These are phyloP conservation scores for Colletotrichum paranaense DNA, from an alignment of 2,329 filamentous ascomycete species.

Conservation along the genomic window DNA sequence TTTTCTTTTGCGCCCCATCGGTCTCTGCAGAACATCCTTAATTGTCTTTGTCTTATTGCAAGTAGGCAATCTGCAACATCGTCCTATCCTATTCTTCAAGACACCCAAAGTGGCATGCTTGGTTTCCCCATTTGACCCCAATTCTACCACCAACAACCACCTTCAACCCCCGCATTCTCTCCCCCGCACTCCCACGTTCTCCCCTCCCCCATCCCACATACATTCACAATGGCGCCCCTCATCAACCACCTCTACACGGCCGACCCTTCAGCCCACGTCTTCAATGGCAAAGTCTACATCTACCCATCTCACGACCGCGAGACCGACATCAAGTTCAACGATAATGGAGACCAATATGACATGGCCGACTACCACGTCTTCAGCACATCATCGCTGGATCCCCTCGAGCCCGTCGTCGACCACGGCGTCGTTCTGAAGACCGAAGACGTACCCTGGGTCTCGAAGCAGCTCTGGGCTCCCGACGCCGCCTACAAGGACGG, in stretches of 20 bases:
- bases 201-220: background rate
- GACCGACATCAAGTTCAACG: conserved; percentile 79
- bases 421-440: conserved; percentile 76
- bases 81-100: background rate
- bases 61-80: background rate
- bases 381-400: conserved; percentile 62
- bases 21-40: background rate
- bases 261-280: conserved; percentile 84
- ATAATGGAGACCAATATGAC: conserved; percentile 88
- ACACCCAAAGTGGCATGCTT: background rate
- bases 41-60: background rate
- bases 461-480: conserved; percentile 84
- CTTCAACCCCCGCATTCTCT: background rate
- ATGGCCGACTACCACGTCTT: conserved; percentile 89
- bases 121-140: background rate
- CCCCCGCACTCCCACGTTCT: background rate
- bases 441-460: conserved; percentile 79
- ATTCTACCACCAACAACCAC: background rate
- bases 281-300: conserved; percentile 80
- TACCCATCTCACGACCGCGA: conserved; percentile 86
- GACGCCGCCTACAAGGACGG: conserved; percentile 76
- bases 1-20: background rate
- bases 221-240: conserved; percentile 63
- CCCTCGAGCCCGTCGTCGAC: conserved; percentile 72
- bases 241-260: conserved; percentile 83